A percentile compares a stretch with the other conserved stretches of the same genome.
Evolutionary conservation across 2,329 filamentous ascomycete species (phyloP).

Genomic region (Xylaria sp.): DNA sequence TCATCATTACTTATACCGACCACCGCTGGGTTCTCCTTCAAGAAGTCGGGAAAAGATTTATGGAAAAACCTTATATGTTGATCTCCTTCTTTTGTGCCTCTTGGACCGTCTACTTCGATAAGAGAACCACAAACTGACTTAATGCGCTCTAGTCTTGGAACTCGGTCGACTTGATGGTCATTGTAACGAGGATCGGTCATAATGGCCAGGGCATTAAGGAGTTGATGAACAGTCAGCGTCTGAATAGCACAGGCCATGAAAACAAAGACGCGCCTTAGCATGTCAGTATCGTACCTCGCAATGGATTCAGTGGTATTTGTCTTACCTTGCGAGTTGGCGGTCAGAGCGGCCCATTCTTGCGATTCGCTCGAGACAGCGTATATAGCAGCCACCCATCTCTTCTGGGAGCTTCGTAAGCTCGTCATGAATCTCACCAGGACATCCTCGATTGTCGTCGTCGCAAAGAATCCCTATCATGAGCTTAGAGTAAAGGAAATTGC

Average conservation of each 20-base stretch:
- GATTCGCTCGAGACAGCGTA: constrained; percentile 1
- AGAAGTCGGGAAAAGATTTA: no score
- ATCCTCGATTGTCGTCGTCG: not conserved
- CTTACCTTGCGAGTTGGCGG: constrained; percentile 2
- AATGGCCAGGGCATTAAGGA: constrained; percentile 1
- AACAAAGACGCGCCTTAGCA: constrained; percentile 1
- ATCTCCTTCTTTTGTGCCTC: no score
- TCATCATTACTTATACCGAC: no score
- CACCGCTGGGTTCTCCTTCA: no score
- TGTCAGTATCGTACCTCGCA: not conserved
- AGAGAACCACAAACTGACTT: no score
- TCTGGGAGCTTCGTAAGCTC: not conserved
- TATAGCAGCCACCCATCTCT: not conserved
- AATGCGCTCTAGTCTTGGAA: no score
- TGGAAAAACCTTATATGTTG: no score
- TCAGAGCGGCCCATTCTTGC: not conserved
- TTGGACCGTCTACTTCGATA: no score
- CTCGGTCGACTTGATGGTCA: no score
- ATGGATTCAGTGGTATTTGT: no score
- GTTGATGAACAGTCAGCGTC: not conserved
- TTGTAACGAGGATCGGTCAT: not conserved
- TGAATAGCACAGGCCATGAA: constrained; percentile 1
- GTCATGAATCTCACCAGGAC: not conserved
- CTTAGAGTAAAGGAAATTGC: constrained; percentile 1
- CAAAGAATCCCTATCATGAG: constrained; percentile 1